Conservation (phyloP, 371 early-diverging fungal species). For the Chytridiales sp. region DNA sequence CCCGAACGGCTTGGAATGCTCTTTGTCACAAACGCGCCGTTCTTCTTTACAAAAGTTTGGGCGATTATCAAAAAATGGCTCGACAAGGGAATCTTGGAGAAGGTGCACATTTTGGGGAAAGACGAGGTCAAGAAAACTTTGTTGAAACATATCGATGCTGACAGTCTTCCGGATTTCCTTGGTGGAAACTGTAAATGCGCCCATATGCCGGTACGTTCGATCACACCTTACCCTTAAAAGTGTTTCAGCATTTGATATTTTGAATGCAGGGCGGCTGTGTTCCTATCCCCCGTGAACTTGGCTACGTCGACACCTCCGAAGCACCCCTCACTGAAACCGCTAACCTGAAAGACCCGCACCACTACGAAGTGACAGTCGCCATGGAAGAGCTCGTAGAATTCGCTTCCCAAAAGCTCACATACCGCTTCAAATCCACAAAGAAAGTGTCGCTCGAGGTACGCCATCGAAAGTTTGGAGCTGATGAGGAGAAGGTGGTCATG, state of each 20-base stretch:
- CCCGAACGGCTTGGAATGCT: slow-evolving; percentile 79
- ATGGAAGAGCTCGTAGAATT: slow-evolving; percentile 19
- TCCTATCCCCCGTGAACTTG: slow-evolving; percentile 26
- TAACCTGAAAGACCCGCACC: slow-evolving; percentile 16
- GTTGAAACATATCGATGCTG: slow-evolving; percentile 70
- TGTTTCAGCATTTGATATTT: no score
- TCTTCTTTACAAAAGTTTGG: slow-evolving; percentile 78
- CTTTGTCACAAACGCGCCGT: slow-evolving; percentile 80
- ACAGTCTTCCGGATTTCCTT: slow-evolving; percentile 60
- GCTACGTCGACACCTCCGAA: slow-evolving; percentile 35
- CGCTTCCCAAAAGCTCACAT: slow-evolving; percentile 8
- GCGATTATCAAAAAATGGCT: slow-evolving; percentile 78
- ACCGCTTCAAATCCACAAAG: slow-evolving; percentile 28
- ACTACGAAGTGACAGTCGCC: slow-evolving; percentile 24
- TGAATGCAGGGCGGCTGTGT: slow-evolving; percentile 67
- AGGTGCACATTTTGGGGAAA: slow-evolving; percentile 75
- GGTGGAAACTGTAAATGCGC: background rate
- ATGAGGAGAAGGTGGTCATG: slow-evolving; percentile 17
- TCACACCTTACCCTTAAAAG: background rate
- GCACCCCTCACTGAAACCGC: slow-evolving; percentile 26
- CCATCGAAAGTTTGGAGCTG: slow-evolving; percentile 18
- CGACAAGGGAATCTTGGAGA: slow-evolving; percentile 77
- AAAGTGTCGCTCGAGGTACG: slow-evolving; percentile 28
- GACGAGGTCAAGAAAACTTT: slow-evolving; percentile 65
- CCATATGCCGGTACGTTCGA: background rate